Conservation (phyloP, 2,329 filamentous ascomycete species). For the Colletotrichum higginsianum region DNA sequence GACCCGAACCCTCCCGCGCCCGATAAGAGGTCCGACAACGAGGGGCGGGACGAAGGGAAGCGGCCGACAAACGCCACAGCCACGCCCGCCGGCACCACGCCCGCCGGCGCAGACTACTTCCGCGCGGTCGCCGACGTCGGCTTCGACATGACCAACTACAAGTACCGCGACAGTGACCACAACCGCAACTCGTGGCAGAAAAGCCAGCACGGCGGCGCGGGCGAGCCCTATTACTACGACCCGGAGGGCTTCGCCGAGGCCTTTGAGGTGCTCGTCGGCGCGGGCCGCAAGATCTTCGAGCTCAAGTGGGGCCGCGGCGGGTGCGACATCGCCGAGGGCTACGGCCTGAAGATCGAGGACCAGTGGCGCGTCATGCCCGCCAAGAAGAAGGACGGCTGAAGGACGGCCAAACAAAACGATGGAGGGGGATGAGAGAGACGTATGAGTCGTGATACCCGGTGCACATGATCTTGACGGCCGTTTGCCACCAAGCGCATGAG, state of each 20-base stretch:
- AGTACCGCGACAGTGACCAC: slow-evolving; percentile 55
- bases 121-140: slow-evolving; percentile 47
- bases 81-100: slow-evolving; percentile 3
- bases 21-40: slow-evolving; percentile 19
- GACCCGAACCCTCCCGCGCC: slow-evolving; percentile 54
- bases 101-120: slow-evolving; percentile 2
- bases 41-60: not conserved
- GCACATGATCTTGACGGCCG: not conserved
- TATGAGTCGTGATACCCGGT: not conserved
- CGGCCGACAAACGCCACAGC: slow-evolving; percentile 24
- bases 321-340: slow-evolving; percentile 57
- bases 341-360: slow-evolving; percentile 57
- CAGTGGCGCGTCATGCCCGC: slow-evolving; percentile 63
- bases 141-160: slow-evolving; percentile 58
- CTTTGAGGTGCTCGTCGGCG: slow-evolving; percentile 62
- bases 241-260: slow-evolving; percentile 60
- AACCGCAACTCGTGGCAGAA: slow-evolving; percentile 68
- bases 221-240: slow-evolving; percentile 68
- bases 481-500: not conserved
- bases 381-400: slow-evolving; percentile 29
- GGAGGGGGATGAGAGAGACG: not conserved
- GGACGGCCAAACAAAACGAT: no score
- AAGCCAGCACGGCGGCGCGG: slow-evolving; percentile 64
- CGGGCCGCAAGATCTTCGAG: slow-evolving; percentile 57
- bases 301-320: slow-evolving; percentile 63